Base-by-base conservation (phyloP, 345 rosid species). In the Eucalyptus pumila region DNA sequence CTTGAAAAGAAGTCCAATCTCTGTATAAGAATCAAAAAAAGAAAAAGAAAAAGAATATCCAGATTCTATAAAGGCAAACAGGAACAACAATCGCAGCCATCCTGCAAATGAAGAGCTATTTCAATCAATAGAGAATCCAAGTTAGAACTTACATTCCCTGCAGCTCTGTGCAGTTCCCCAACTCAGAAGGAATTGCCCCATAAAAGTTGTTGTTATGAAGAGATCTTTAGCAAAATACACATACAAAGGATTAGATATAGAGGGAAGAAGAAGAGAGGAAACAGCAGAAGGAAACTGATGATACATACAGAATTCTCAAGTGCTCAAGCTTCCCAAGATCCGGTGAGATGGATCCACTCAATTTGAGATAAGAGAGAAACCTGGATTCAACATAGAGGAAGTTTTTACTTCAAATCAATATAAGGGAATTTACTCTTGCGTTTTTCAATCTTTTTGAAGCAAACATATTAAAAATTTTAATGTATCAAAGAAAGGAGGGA, bases 131-230 rank as follows among this genome's bases (percentile, higher is more conserved):
- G n/a, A 67, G 80, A 72, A 21, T n/a, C 52, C 90, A 42, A 30
- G 80, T 34, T 40, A 58, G 58, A 48, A 88, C 98, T 96, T 93
- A 97, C 99, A 97, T 42, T 91, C 89, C 96, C 90, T 91, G 95
- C 94, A 97, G 93, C 91, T 93, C 95, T 8, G 98, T 92, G 93
- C 99, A 97, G 93, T 96, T 96, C 86, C 97, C 95, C 94, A 96
- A 91, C 90, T 94, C 95, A n/a, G 94, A 91, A 92, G 99, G 99
- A 90, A 98, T 98, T 89, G 95, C 49, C 90, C 96, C 98, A 93
- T 96, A 98, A 47, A 98, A 93, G 88, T 93, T 91, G 92, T 98
- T 98, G 90, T 95, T 94, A 90, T 94, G 94, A 90, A 98, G 98
- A 91, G 93, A 89, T 93, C 99, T 98, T 91, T 89, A 90, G 49